These are phyloP conservation scores for Phaffia tasmanica DNA, from an alignment of 768 basidiomycete genomes.

Conservation along the genomic window DNA sequence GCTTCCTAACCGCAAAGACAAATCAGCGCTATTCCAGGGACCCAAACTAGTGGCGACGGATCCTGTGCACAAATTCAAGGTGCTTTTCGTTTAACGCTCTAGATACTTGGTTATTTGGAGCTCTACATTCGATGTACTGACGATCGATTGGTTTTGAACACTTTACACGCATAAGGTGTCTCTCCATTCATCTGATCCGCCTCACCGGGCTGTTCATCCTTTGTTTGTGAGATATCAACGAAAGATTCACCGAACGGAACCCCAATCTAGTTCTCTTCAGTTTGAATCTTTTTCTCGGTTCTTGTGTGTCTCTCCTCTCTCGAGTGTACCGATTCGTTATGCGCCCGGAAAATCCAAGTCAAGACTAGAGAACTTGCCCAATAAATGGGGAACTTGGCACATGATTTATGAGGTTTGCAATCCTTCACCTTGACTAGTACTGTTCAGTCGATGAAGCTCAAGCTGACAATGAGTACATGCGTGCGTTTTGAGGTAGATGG, in stretches of 20 bases:
- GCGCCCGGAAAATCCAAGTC: background rate
- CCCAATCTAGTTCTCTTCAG: slow-evolving; percentile 1
- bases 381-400: slow-evolving; percentile 20
- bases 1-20: background rate
- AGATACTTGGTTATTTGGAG: too few species aligned
- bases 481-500: slow-evolving; percentile 40
- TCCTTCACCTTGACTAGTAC: too few species aligned
- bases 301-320: slow-evolving; percentile 23
- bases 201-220: slow-evolving; percentile 17
- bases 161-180: background rate
- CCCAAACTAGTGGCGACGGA: slow-evolving; percentile 33
- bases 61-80: background rate
- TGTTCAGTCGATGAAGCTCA: too few species aligned
- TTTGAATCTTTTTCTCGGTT: slow-evolving; percentile 21
- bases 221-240: slow-evolving; percentile 20
- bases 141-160: background rate
- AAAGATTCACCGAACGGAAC: slow-evolving; percentile 13
- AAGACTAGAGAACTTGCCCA: slow-evolving; percentile 7
- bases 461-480: background rate
- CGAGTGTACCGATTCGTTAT: background rate
- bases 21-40: slow-evolving; percentile 51
- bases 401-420: slow-evolving; percentile 13
- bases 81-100: background rate
- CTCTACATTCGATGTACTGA: background rate
- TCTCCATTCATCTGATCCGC: slow-evolving; percentile 20